Base-by-base conservation (phyloP, 2,329 filamentous ascomycete genomes). In the Lasiodiplodia theobromae region DNA sequence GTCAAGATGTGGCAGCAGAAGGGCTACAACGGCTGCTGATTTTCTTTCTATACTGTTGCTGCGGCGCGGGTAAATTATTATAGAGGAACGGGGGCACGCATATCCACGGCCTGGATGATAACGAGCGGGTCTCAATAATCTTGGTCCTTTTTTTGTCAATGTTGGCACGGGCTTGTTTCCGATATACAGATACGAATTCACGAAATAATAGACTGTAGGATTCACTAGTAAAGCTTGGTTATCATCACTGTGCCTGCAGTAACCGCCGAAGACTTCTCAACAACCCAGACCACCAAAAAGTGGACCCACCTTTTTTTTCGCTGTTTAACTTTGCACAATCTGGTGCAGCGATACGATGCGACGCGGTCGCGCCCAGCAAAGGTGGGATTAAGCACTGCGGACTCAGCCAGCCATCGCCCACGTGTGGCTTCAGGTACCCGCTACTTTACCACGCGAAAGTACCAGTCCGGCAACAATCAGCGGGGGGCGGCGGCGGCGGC, bases 1-100 rank as follows among this genome's bases (percentile, higher is more conserved):
- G 91, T 95, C 25, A 83, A 87, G 71, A 84, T 85, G 77, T 83
- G 77, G 80, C 83, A 85, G 76, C 82, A 84, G 73, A 74, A 80
- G 71, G 83, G 82, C 18, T 82, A 81, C 72, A 84, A 84, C 69
- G 82, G 80, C 14, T 85, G 82, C 72, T 76, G 28, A 37, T 60
- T 44, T 34, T 5, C 11, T 21, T 34, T 38, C 23, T 34, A 23
- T 12, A 10, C 18, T 11, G 28, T 47, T 31, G 5, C 28, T 47
- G 18, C 38, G 16, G 18, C 11, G 23, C 18, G 2, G 37, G 12
- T 47, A 44, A 28, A 28, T 28, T 28, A 28, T 28, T 28, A 28
- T 28, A 28, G 28, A 7, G 40, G 40, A 7, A n/a, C 18, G 18
- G 40, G 5, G 40, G 28, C 28, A 28, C 28, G 6, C 28, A 28